Base-by-base conservation (phyloP, 2,329 filamentous ascomycete genomes). In the Myriosclerotinia duriaeana region DNA sequence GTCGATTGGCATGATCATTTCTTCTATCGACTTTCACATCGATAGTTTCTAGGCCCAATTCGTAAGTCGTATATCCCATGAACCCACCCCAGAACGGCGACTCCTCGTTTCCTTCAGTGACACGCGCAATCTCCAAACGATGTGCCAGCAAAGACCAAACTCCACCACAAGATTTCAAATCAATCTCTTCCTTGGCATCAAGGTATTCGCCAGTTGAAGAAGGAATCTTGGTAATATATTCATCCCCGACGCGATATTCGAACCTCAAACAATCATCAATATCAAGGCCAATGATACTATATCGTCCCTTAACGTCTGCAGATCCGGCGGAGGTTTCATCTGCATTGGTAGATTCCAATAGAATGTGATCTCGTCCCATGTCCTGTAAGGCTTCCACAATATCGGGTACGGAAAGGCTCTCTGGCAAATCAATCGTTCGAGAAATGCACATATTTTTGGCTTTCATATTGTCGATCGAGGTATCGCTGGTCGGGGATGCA, bases 261-360 rank as follows among this genome's bases (percentile, higher is more conserved):
- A 89, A 73, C 8, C 82, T 83, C 68, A 84, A 71, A 0, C 87
- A 83, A 44, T 84, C 77, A 20, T 82, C 81, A 1, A 89, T 82
- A 12, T 88, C 82, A 0, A 92, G 78, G 0, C 88, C 91, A 63
- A 96, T 83, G 70, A 96, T 91, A 74, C 89, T 93, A 75, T 87
- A 91, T 56, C 87, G 81, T 2, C 89, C 89, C 58, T 81, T 78
- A 1, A 84, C 81, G 79, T 82, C 64, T 67, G 82, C 80, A 1
- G 78, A 73, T n/a, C 70, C 78, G 48, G 80, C 80, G 67, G 79
- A 74, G 17, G 76, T 79, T 54, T 77, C 82, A 75, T 76, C 76
- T 9, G 82, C 83, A 71, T 84, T 88, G 2, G 85, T 84, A 15
- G 85, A 87, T 71, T 88, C 87, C 22, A 87, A 78, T 61, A 89